Percentiles rank a stretch among this genome's conserved stretches.
phyloP scores from a whole-genome alignment of 2,329 filamentous ascomycete genomes.

The Diaporthe amygdali region DNA sequence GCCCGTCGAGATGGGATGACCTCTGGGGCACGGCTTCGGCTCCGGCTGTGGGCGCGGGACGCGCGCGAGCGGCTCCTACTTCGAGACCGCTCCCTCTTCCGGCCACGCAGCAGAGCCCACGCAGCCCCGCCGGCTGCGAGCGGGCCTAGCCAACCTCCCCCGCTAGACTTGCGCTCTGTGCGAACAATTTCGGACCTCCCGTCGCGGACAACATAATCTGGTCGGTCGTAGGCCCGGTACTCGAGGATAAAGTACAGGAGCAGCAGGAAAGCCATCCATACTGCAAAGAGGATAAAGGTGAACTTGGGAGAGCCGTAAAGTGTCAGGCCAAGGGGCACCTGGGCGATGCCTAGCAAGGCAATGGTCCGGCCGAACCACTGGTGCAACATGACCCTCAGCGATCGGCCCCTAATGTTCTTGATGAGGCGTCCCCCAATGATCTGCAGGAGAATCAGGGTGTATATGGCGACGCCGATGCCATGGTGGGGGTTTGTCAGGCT shows the following conservation, averaged over 20 bases:
- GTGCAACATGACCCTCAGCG: slow-evolving; percentile 71
- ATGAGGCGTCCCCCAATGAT: slow-evolving; percentile 72
- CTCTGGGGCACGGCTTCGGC: slow-evolving; percentile 48
- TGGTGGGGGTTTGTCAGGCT: slow-evolving; percentile 84
- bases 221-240: slow-evolving; percentile 65
- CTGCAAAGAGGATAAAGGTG: slow-evolving; percentile 83
- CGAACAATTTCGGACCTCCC: slow-evolving; percentile 59
- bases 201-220: slow-evolving; percentile 61
- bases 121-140: slow-evolving; percentile 58
- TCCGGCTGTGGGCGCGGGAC: slow-evolving; percentile 41
- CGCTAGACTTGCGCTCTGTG: slow-evolving; percentile 39
- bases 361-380: slow-evolving; percentile 84
- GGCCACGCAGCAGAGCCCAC: slow-evolving; percentile 50
- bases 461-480: slow-evolving; percentile 81
- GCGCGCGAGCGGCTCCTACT: slow-evolving; percentile 42
- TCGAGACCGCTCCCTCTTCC: slow-evolving; percentile 43
- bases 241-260: slow-evolving; percentile 80
- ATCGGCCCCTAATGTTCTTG: slow-evolving; percentile 53
- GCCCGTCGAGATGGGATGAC: slow-evolving; percentile 57
- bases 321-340: slow-evolving; percentile 87
- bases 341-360: slow-evolving; percentile 81
- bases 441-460: slow-evolving; percentile 74
- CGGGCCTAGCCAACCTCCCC: slow-evolving; percentile 53
- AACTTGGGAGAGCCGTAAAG: slow-evolving; percentile 88
- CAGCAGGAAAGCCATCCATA: slow-evolving; percentile 78